phyloP scores from a whole-genome alignment of 148 eudicot genomes.

The Rhododendron kiyosumense region DNA sequence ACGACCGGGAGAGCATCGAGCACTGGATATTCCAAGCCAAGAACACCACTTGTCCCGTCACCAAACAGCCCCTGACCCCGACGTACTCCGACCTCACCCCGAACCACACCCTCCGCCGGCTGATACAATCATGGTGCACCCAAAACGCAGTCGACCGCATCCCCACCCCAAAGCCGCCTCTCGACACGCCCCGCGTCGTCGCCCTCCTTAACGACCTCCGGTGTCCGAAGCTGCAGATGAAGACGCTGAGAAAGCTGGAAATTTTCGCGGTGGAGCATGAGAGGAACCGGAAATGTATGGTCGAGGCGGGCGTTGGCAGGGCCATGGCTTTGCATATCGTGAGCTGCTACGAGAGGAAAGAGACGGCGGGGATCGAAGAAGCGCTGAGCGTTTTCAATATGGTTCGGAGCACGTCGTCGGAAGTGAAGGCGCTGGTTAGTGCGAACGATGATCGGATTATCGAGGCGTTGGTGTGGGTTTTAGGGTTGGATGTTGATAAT shows the following conservation, averaged over 20 bases:
- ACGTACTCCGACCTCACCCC: conserved; percentile 28
- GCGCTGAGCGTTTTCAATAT: conserved; percentile 26
- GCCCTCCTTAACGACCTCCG: conserved; percentile 22
- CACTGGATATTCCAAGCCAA: conserved; percentile 28
- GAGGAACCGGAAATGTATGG: conserved; percentile 17
- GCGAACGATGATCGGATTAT: conserved; percentile 14
- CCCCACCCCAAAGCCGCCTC: conserved; percentile 23
- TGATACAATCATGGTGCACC: conserved; percentile 49
- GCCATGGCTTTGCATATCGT: conserved; percentile 18
- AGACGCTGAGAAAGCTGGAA: conserved; percentile 26
- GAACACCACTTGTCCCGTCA: conserved; percentile 36
- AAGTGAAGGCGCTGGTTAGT: not conserved
- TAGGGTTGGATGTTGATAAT: conserved; percentile 16
- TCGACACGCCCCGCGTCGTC: conserved; percentile 3
- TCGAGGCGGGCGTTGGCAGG: conserved; percentile 24
- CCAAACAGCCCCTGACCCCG: conserved; percentile 32
- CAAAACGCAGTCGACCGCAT: conserved; percentile 16
- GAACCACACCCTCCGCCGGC: conserved; percentile 37
- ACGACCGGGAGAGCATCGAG: conserved; percentile 52
- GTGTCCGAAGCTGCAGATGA: conserved; percentile 9
- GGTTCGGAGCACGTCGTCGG: conserved; percentile 9
- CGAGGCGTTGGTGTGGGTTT: conserved; percentile 32
- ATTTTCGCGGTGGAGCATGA: conserved; percentile 25
- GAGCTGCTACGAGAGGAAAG: conserved; percentile 13
- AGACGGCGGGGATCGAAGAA: conserved; percentile 19